A percentile compares a stretch with the other conserved stretches of the same genome.
phyloP scores from a whole-genome alignment of 495 filamentous ascomycete species.

The Penicillium bovifimosum region DNA sequence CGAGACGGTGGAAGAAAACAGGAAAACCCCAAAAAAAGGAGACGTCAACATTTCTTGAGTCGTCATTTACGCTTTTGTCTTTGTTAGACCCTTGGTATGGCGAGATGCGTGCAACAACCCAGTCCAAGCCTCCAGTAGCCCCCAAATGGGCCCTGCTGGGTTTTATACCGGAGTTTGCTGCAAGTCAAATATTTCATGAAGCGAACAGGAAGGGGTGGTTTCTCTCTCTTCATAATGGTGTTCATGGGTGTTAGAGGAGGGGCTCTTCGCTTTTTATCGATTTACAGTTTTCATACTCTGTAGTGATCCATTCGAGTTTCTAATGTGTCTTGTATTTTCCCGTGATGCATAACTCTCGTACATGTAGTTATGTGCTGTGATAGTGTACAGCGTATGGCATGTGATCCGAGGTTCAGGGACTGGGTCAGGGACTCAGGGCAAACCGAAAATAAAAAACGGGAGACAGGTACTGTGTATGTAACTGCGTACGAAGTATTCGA shows the following conservation, averaged over 20 bases:
- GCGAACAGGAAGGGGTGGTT: neutral
- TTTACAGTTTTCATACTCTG: too few relatives aligned
- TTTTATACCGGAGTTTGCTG: conserved; percentile 3
- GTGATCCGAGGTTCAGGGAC: neutral
- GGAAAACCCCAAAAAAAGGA: neutral
- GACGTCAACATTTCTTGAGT: neutral
- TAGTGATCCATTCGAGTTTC: too few relatives aligned
- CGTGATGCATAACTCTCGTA: too few relatives aligned
- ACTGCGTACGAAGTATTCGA: neutral
- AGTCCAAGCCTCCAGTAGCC: neutral
- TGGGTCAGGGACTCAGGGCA: neutral
- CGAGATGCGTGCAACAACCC: conserved; percentile 2
- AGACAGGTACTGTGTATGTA: too few relatives aligned
- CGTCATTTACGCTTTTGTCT: neutral
- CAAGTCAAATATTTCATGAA: neutral
- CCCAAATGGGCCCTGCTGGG: neutral
- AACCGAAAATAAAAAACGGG: neutral
- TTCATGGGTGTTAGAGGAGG: neutral
- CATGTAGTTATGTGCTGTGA: too few relatives aligned
- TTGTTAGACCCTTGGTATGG: conserved; percentile 2
- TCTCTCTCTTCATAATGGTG: neutral
- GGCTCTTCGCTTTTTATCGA: neutral
- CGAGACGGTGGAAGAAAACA: neutral
- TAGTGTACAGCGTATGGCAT: neutral
- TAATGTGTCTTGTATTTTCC: too few relatives aligned